phyloP scores from a whole-genome alignment of 2,329 filamentous ascomycete species.

The Sporothrix sp. region DNA sequence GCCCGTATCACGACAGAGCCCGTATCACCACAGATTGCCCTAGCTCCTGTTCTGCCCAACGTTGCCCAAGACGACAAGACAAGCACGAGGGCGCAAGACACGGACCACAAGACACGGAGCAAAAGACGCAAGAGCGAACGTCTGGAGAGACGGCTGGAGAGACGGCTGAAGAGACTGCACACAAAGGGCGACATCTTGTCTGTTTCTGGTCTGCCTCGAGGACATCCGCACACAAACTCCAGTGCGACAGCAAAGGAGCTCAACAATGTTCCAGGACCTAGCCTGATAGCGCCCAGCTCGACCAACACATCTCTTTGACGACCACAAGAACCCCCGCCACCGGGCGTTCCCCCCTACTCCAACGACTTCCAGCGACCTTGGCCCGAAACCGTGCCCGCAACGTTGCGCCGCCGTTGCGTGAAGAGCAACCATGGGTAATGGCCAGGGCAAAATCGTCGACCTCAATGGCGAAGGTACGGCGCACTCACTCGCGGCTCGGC shows the following conservation, averaged over 20 bases:
- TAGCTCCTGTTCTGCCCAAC: background rate
- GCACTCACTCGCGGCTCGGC: conserved; percentile 18
- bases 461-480: conserved; percentile 88
- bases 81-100: too few species aligned
- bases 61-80: too few species aligned
- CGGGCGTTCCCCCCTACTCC: background rate
- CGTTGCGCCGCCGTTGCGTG: background rate
- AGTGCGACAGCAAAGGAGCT: background rate
- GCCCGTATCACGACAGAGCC: conserved; percentile 7
- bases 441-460: conserved; percentile 85
- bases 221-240: background rate
- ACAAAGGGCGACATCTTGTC: background rate
- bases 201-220: too few species aligned
- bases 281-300: background rate
- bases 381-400: background rate
- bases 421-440: conserved; percentile 67
- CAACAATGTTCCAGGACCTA: conserved; percentile 7
- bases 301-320: too few species aligned
- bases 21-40: conserved; percentile 3
- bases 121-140: background rate
- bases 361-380: background rate
- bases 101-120: background rate
- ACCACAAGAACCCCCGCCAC: too few species aligned
- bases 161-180: too few species aligned
- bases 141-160: too few species aligned